These are phyloP conservation scores for Naganishia albida DNA, from an alignment of 1,284 basidiomycete species.

Conservation along the genomic window DNA sequence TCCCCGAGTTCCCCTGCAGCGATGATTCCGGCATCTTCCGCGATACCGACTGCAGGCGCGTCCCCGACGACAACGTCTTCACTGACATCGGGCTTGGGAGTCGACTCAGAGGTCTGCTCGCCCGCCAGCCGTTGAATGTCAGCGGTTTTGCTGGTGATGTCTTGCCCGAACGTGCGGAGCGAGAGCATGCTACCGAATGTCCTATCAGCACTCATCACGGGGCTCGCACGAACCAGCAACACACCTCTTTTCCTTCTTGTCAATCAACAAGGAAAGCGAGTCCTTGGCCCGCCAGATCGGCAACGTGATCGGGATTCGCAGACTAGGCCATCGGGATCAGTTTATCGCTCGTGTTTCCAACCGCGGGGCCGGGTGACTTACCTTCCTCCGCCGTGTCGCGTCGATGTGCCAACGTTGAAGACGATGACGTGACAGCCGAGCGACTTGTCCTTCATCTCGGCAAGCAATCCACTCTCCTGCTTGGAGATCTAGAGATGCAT, in stretches of 20 bases:
- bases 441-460: slow-evolving; percentile 38
- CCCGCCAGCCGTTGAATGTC: slow-evolving; percentile 32
- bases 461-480: slow-evolving; percentile 23
- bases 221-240: slow-evolving; percentile 31
- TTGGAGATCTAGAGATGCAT: slow-evolving; percentile 20
- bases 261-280: slow-evolving; percentile 84
- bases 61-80: slow-evolving; percentile 31
- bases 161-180: slow-evolving; percentile 48
- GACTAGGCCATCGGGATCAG: slow-evolving; percentile 56
- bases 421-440: slow-evolving; percentile 72
- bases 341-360: slow-evolving; percentile 17
- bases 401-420: slow-evolving; percentile 61
- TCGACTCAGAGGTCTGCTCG: slow-evolving; percentile 14
- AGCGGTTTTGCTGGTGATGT: slow-evolving; percentile 44
- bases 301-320: slow-evolving; percentile 72
- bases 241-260: slow-evolving; percentile 90
- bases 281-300: slow-evolving; percentile 90
- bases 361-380: slow-evolving; percentile 49
- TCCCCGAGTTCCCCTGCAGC: slow-evolving; percentile 40
- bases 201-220: neutral
- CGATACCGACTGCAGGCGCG: slow-evolving; percentile 24
- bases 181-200: slow-evolving; percentile 44
- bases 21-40: slow-evolving; percentile 29
- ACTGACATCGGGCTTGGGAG: slow-evolving; percentile 29
- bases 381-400: slow-evolving; percentile 59